These are phyloP conservation scores for Rhizopogon roseolus DNA, from an alignment of 768 basidiomycete species.

Conservation along the genomic window DNA sequence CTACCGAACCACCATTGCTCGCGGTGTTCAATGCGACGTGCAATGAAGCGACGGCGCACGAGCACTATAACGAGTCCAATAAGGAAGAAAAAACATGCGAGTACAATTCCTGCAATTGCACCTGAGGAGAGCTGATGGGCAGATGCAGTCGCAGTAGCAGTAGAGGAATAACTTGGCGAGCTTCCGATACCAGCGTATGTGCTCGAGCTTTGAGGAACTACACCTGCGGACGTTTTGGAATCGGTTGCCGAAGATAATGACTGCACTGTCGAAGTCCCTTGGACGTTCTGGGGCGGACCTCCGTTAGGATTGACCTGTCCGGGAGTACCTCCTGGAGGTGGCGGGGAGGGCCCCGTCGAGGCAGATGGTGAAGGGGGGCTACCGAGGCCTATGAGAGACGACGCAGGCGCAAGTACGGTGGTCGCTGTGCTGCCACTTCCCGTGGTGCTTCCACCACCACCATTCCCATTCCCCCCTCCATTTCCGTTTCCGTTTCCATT, in stretches of 20 bases:
- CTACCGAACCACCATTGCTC: constrained; percentile 41
- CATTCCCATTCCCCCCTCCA: not conserved
- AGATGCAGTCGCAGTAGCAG: constrained; percentile 8
- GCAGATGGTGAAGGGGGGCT: not conserved
- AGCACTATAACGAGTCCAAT: constrained; percentile 35
- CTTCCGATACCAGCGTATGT: constrained; percentile 9
- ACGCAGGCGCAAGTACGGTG: not conserved
- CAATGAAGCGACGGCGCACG: constrained; percentile 41
- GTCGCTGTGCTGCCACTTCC: not conserved
- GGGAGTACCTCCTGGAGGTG: not conserved
- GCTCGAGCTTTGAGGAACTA: constrained; percentile 4
- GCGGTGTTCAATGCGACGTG: constrained; percentile 38
- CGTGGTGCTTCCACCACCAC: not conserved
- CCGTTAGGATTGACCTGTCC: not conserved
- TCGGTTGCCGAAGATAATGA: not conserved
- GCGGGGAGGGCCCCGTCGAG: not conserved
- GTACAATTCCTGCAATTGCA: constrained; percentile 42
- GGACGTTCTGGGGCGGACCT: not conserved
- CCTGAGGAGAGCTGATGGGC: constrained; percentile 34
- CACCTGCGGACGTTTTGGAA: not conserved
- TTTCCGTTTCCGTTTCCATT: not conserved
- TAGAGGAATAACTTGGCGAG: constrained; percentile 9
- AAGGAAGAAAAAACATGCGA: constrained; percentile 26
- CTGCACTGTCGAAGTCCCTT: not conserved
- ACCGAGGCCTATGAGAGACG: not conserved